Conservation (phyloP, 2,329 filamentous ascomycete genomes). For the Trichophyton rubrum region DNA sequence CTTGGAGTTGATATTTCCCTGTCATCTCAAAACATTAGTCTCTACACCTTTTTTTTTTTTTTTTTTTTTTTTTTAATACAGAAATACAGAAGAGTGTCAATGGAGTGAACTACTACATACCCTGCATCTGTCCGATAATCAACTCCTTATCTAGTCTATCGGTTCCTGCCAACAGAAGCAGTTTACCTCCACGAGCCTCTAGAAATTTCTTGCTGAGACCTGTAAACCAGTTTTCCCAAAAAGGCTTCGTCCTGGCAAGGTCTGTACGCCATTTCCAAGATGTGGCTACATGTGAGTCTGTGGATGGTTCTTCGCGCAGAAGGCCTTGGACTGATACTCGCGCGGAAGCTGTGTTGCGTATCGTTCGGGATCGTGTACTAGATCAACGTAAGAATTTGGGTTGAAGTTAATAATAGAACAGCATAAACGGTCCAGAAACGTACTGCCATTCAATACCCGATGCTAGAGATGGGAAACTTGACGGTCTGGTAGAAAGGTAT, state of each 20-base stretch:
- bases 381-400: background rate
- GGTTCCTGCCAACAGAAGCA: slow-evolving; percentile 75
- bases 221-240: slow-evolving; percentile 89
- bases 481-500: slow-evolving; percentile 71
- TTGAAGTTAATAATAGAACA: background rate
- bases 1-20: slow-evolving; percentile 86
- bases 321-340: slow-evolving; percentile 76
- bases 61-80: too few relatives aligned
- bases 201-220: slow-evolving; percentile 84
- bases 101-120: slow-evolving; percentile 32
- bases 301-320: slow-evolving; percentile 39
- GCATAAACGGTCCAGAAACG: slow-evolving; percentile 14
- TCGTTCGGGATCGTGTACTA: slow-evolving; percentile 64
- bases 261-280: slow-evolving; percentile 80
- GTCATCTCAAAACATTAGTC: background rate
- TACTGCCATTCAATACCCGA: slow-evolving; percentile 85
- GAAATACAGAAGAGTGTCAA: background rate
- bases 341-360: slow-evolving; percentile 73
- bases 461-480: slow-evolving; percentile 61
- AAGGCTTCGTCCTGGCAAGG: slow-evolving; percentile 68
- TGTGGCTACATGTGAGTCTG: slow-evolving; percentile 25
- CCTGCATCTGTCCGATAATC: slow-evolving; percentile 96
- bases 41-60: too few relatives aligned
- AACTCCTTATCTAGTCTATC: slow-evolving; percentile 82
- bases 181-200: slow-evolving; percentile 65